phyloP scores from a whole-genome alignment of 2,329 filamentous ascomycete species.

The Cercospora citrullina region DNA sequence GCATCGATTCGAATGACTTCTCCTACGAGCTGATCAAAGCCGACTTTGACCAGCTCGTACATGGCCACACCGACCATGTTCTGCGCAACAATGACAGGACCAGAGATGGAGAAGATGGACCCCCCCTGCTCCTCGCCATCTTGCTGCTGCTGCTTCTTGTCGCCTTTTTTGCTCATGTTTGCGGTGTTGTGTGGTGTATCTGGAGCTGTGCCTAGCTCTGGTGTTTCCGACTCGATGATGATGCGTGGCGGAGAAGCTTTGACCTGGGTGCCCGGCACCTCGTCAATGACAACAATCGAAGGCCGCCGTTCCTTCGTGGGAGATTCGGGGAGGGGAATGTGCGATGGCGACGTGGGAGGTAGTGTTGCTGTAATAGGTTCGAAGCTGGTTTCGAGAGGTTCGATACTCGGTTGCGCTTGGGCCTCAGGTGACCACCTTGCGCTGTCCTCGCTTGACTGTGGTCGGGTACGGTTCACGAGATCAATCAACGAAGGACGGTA shows the following conservation, averaged over 20 bases:
- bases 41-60: constrained; percentile 97
- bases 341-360: constrained; percentile 21
- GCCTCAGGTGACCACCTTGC: constrained; percentile 12
- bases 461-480: constrained; percentile 54
- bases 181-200: constrained; percentile 23
- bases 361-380: constrained; percentile 18
- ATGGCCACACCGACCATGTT: constrained; percentile 99
- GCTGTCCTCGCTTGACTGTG: constrained; percentile 19
- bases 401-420: constrained; percentile 9
- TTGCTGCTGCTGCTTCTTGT: constrained; percentile 41
- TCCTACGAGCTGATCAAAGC: constrained; percentile 86
- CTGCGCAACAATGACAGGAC: constrained; percentile 94
- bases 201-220: constrained; percentile 23
- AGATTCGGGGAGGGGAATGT: constrained; percentile 26
- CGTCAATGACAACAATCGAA: constrained; percentile 12
- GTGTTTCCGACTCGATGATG: constrained; percentile 17
- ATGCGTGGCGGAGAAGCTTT: constrained; percentile 15
- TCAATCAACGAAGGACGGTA: constrained; percentile 60
- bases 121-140: constrained; percentile 59
- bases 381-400: constrained; percentile 2
- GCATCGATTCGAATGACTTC: constrained; percentile 97
- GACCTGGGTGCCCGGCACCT: constrained; percentile 14
- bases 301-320: constrained; percentile 18
- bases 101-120: constrained; percentile 71
- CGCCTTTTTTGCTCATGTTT: constrained; percentile 40